Evolutionary conservation across 75 land plant species (phyloP), one percentile per base, ranked within the genome.

Genomic region (Gnetum montanum): DNA sequence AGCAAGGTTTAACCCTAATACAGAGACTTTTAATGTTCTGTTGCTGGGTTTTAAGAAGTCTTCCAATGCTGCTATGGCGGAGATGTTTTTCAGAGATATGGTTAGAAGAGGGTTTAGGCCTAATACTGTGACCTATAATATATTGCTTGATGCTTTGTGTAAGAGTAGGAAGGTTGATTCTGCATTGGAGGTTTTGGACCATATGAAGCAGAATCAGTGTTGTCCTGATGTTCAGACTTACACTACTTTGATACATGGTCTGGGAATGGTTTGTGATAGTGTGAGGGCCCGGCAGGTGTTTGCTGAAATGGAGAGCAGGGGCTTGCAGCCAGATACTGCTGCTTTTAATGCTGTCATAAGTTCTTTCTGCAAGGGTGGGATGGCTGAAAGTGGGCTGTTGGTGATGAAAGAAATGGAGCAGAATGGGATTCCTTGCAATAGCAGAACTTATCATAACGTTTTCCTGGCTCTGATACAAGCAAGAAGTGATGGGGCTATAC

Each of bases 161-260:
- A 82, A 83, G 54, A 68, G 59, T 4, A 67, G 73, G 3, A 46
- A 71, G 5, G 49, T 85, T 31, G 45, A 46, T 7, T 82, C 72
- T 57, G 87, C 70, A 19, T 35, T 78, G 45, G 61, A 69, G 25
- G 56, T 79, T 15, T 20, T 78, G 15, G 69, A 69, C 34, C 59
- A 71, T 64, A 85, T 85, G 83, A 68, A 57, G 11, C 22, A 1
- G 5, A 64, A 52, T 6, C 33, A 48, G 12, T 71, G 61, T 34
- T 7, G 24, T 8, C 76, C 82, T 1, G 77, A 71, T 6, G 31
- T 74, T n/a, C 57, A 66, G 52, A 85, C 79, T 30, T 52, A 84
- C 12, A 78, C 82, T 11, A 83, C 83, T 35, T 57, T 85, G 70
- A 72, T 85, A 28, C 80, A 74, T 43, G 90, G 90, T 6, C 80